Percentiles rank a stretch among this genome's conserved stretches.
Conservation (phyloP, 1,139 yeast species). For the Scheffersomyces lignicola region DNA sequence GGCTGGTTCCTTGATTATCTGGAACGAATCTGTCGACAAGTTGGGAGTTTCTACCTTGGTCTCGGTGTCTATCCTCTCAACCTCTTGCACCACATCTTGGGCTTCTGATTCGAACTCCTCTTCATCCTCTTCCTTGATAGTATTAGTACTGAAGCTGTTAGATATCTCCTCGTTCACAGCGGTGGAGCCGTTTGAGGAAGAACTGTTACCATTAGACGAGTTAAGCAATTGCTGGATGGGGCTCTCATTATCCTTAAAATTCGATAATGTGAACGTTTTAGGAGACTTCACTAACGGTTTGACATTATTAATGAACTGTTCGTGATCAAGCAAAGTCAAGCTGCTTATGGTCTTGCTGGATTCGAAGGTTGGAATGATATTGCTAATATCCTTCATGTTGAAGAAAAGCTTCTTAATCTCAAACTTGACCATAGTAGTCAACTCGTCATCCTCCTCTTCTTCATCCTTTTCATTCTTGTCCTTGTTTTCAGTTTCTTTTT, state of each 20-base stretch:
- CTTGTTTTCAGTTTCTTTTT: slow-evolving; percentile 13
- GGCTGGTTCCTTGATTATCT: slow-evolving; percentile 5
- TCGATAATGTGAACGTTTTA: slow-evolving; percentile 41
- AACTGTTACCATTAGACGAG: slow-evolving; percentile 16
- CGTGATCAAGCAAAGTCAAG: slow-evolving; percentile 23
- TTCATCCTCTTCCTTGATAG: slow-evolving; percentile 40
- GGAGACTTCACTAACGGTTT: slow-evolving; percentile 42
- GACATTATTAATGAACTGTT: slow-evolving; percentile 17
- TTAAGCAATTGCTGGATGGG: slow-evolving; percentile 40
- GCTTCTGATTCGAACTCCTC: slow-evolving; percentile 9
- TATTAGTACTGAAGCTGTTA: slow-evolving; percentile 34
- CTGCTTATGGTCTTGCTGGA: slow-evolving; percentile 34
- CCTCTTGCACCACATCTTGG: background rate
- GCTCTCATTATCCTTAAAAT: slow-evolving; percentile 38
- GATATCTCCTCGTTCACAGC: slow-evolving; percentile 18
- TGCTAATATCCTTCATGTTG: slow-evolving; percentile 36
- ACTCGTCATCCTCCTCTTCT: slow-evolving; percentile 28
- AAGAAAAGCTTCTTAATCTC: slow-evolving; percentile 39
- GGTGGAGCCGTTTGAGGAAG: slow-evolving; percentile 6
- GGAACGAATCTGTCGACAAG: slow-evolving; percentile 3
- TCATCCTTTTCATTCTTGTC: slow-evolving; percentile 9
- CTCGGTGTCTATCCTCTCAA: background rate
- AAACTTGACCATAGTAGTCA: slow-evolving; percentile 34
- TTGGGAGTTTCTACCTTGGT: slow-evolving; percentile 4
- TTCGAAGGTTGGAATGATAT: slow-evolving; percentile 40